These are phyloP conservation scores for Monilinia vaccinii-corymbosi DNA, from an alignment of 2,329 filamentous ascomycete species.

Conservation along the genomic window DNA sequence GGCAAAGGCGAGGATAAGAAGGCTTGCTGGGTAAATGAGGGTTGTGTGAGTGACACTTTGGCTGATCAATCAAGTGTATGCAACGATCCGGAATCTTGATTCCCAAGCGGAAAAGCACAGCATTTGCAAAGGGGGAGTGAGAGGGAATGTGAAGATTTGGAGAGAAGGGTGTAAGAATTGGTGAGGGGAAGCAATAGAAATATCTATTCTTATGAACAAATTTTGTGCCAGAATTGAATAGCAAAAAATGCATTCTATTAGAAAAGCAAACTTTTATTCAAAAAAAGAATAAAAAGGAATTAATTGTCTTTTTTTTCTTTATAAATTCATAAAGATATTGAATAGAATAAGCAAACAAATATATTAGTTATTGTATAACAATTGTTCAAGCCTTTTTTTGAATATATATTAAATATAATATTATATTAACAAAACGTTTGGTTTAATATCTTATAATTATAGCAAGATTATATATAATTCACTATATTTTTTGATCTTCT, in stretches of 20 bases:
- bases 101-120: slow-evolving; percentile 5
- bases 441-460: no score
- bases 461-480: no score
- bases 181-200: background rate
- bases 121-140: slow-evolving; percentile 7
- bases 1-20: background rate
- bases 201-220: background rate
- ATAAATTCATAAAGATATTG: background rate
- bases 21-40: background rate
- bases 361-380: no score
- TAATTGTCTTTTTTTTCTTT: background rate
- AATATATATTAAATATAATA: no score
- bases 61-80: background rate
- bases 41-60: no score
- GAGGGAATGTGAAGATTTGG: slow-evolving; percentile 17
- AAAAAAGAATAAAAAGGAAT: background rate
- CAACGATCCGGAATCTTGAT: background rate
- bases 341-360: no score
- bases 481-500: background rate
- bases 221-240: background rate
- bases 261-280: background rate
- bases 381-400: no score
- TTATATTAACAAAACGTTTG: no score
- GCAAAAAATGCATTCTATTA: background rate
- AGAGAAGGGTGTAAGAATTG: slow-evolving; percentile 15